Evolutionary conservation across 305 asterid genomes (phyloP).

Genomic region (Plantago rigida): DNA sequence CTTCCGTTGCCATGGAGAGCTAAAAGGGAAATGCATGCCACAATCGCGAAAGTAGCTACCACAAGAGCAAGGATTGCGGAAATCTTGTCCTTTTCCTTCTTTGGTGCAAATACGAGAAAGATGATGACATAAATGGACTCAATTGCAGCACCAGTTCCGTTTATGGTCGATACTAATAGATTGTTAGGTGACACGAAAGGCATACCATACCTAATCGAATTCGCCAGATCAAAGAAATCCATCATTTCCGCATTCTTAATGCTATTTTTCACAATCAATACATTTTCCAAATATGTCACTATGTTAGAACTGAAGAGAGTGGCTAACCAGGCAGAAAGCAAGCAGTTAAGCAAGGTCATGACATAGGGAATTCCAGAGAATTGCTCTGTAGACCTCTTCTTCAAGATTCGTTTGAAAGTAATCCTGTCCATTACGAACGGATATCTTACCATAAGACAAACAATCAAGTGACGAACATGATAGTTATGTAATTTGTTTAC

Average conservation of each 20-base stretch:
- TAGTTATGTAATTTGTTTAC: too few relatives aligned
- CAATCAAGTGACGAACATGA: not conserved
- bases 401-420: slow-evolving; percentile 67
- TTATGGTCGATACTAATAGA: slow-evolving; percentile 37
- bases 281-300: too few relatives aligned
- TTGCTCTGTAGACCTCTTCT: slow-evolving; percentile 54
- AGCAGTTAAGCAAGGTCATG: slow-evolving; percentile 75
- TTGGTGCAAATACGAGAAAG: slow-evolving; percentile 48
- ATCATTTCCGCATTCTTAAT: not conserved
- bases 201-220: slow-evolving; percentile 16
- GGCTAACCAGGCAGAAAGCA: slow-evolving; percentile 66
- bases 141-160: slow-evolving; percentile 44
- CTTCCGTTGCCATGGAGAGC: slow-evolving; percentile 37
- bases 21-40: slow-evolving; percentile 46
- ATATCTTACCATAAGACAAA: not conserved
- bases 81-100: slow-evolving; percentile 49
- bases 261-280: too few relatives aligned
- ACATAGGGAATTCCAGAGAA: slow-evolving; percentile 77
- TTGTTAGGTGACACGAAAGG: slow-evolving; percentile 24
- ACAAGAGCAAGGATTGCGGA: slow-evolving; percentile 36
- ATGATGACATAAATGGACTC: slow-evolving; percentile 47
- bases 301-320: not conserved
- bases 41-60: slow-evolving; percentile 36
- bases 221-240: not conserved
- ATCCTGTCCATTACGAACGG: slow-evolving; percentile 33